Evolutionary conservation across 768 basidiomycete species (phyloP).

Genomic region (Tulasnella sp.): DNA sequence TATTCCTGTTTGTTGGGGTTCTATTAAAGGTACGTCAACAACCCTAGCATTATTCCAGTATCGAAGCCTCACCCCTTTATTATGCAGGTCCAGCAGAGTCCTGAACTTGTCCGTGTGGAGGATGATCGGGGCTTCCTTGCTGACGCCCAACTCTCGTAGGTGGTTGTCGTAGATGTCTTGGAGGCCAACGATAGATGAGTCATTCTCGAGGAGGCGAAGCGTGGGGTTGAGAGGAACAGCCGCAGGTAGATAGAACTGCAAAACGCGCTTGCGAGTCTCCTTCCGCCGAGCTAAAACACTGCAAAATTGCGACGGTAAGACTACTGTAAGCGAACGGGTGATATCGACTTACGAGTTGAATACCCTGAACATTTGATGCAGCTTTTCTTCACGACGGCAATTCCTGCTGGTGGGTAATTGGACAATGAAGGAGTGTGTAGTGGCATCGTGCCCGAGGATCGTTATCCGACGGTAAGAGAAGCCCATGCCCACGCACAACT

Average conservation of each 20-base stretch:
- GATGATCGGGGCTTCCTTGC: conserved; percentile 79
- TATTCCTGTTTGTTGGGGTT: conserved; percentile 35
- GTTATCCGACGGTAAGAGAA: conserved; percentile 84
- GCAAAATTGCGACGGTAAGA: not conserved
- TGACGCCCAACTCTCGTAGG: conserved; percentile 61
- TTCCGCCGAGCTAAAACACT: conserved; percentile 81
- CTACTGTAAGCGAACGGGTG: not conserved
- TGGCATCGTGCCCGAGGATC: conserved; percentile 82
- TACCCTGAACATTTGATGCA: conserved; percentile 86
- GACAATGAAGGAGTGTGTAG: conserved; percentile 79
- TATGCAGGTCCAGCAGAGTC: conserved; percentile 24
- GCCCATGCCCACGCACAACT: conserved; percentile 78
- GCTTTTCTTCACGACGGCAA: conserved; percentile 82
- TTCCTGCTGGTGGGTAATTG: conserved; percentile 80
- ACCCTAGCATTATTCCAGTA: not conserved
- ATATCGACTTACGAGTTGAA: conserved; percentile 64
- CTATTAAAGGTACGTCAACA: not conserved
- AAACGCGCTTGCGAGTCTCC: conserved; percentile 83
- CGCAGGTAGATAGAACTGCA: conserved; percentile 83
- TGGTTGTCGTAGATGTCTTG: conserved; percentile 92
- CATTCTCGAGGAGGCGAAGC: conserved; percentile 80
- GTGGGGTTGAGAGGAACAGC: conserved; percentile 73
- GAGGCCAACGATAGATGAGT: conserved; percentile 80
- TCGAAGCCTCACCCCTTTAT: conserved; percentile 15
- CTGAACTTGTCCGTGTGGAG: conserved; percentile 75